Conservation (phyloP, 2,329 filamentous ascomycete species). For the Camillea tinctor region DNA sequence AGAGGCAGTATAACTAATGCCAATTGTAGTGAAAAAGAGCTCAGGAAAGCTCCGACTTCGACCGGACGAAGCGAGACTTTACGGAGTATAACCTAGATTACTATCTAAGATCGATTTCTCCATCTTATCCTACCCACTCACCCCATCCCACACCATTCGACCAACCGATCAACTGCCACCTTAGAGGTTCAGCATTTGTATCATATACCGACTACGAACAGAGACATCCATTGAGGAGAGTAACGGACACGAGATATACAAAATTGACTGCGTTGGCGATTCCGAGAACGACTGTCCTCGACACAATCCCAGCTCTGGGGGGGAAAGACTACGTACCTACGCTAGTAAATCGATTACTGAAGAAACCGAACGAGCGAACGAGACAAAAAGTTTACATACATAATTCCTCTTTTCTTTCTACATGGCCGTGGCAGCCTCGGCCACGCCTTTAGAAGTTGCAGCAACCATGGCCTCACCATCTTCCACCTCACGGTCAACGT, state of each 20-base stretch:
- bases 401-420: background rate
- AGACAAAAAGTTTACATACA: background rate
- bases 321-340: background rate
- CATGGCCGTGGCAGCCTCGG: constrained; percentile 11
- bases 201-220: too few relatives aligned
- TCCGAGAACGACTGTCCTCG: background rate
- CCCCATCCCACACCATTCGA: too few relatives aligned
- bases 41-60: background rate
- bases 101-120: too few relatives aligned
- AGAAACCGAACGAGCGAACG: background rate
- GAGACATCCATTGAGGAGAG: background rate
- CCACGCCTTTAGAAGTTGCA: constrained; percentile 27
- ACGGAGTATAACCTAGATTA: too few relatives aligned
- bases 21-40: constrained; percentile 7
- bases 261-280: background rate
- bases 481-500: constrained; percentile 30
- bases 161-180: too few relatives aligned
- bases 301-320: background rate
- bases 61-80: background rate
- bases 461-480: constrained; percentile 40
- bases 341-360: background rate
- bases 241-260: background rate
- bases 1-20: constrained; percentile 22
- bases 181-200: too few relatives aligned
- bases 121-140: too few relatives aligned